A percentile compares a stretch with the other conserved stretches of the same genome.
Conservation (phyloP, 345 rosid genomes). For the Citrus medica region DNA sequence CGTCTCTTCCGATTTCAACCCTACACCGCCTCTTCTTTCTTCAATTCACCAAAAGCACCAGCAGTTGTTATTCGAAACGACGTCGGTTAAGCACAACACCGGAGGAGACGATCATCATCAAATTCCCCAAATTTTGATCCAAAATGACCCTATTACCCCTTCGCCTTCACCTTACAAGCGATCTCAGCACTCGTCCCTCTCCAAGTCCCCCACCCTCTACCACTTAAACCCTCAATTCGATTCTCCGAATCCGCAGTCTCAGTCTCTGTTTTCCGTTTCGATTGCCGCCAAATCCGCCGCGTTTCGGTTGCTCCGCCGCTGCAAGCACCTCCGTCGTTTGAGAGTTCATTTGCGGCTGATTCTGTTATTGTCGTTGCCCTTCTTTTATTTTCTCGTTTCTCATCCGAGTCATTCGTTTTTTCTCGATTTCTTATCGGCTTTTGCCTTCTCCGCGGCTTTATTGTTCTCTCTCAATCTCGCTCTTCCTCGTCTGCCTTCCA, state of each 20-base stretch:
- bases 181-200: conserved; percentile 42
- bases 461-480: conserved; percentile 72
- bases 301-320: conserved; percentile 46
- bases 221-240: conserved; percentile 33
- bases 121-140: conserved; percentile 13
- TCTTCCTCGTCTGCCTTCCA: conserved; percentile 77
- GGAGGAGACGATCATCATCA: background rate
- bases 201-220: conserved; percentile 54
- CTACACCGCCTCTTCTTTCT: conserved; percentile 49
- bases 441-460: conserved; percentile 77
- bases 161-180: conserved; percentile 62
- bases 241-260: conserved; percentile 16
- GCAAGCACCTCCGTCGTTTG: conserved; percentile 43
- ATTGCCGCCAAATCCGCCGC: conserved; percentile 50
- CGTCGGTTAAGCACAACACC: conserved; percentile 12
- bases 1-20: conserved; percentile 97
- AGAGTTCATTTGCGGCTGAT: conserved; percentile 61
- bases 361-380: conserved; percentile 64
- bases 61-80: conserved; percentile 1
- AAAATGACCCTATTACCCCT: conserved; percentile 48
- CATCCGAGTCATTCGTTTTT: conserved; percentile 78
- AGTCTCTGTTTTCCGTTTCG: conserved; percentile 34
- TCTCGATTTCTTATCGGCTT: conserved; percentile 81
- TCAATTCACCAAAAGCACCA: conserved; percentile 23
- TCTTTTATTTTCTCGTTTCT: conserved; percentile 74